Conservation (phyloP, 1,139 yeast genomes). For the Debaryomyces subglobosus region DNA sequence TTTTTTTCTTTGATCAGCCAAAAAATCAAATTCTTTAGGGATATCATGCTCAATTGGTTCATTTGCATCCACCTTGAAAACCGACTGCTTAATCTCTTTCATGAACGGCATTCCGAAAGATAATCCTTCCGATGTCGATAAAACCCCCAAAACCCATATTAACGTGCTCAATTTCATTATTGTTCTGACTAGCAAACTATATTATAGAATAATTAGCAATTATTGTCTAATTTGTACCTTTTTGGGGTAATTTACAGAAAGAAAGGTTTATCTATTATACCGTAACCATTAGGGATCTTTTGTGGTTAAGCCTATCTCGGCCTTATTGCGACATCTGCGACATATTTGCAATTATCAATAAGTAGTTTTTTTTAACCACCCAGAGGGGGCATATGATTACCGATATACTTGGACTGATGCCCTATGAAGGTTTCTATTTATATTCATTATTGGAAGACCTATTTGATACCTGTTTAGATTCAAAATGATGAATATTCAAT, state of each 20-base stretch:
- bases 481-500: too few species aligned
- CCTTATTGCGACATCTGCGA: neutral
- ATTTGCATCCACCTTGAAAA: constrained; percentile 10
- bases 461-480: too few species aligned
- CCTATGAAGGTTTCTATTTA: too few species aligned
- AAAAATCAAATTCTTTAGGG: constrained; percentile 6
- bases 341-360: neutral
- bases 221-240: neutral
- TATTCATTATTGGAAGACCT: too few species aligned
- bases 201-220: neutral
- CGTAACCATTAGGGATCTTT: neutral
- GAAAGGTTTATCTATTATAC: neutral
- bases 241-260: neutral
- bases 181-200: neutral
- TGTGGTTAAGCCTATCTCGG: neutral
- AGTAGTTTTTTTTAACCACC: neutral
- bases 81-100: constrained; percentile 9
- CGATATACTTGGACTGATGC: too few species aligned
- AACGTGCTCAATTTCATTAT: constrained; percentile 9
- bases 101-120: constrained; percentile 7
- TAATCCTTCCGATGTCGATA: constrained; percentile 8
- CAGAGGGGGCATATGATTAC: neutral
- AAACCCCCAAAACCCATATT: constrained; percentile 5
- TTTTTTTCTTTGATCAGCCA: constrained; percentile 12
- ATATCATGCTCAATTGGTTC: constrained; percentile 5